Percentiles rank a stretch among this genome's conserved stretches.
phyloP scores from a whole-genome alignment of 768 basidiomycete species.

The Leccinum pellstonianum region DNA sequence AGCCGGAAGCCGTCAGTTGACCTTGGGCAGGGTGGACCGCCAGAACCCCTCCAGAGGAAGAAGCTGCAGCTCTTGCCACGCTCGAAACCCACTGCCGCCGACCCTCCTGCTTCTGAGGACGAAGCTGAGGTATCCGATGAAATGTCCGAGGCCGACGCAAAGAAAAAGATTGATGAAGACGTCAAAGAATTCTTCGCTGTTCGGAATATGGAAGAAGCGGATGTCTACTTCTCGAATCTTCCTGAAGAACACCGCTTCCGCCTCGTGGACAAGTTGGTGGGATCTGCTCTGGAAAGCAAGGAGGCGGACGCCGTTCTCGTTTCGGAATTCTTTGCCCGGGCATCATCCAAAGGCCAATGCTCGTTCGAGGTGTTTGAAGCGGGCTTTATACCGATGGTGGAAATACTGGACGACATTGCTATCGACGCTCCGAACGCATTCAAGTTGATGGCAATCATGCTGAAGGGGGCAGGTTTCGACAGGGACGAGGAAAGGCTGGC shows the following conservation, averaged over 20 bases:
- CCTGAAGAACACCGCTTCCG: slow-evolving; percentile 59
- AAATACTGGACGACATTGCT: slow-evolving; percentile 83
- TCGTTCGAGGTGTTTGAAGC: slow-evolving; percentile 64
- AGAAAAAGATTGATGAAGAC: slow-evolving; percentile 61
- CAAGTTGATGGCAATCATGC: slow-evolving; percentile 68
- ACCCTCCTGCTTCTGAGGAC: too few species aligned
- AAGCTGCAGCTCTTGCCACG: too few species aligned
- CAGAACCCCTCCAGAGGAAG: too few species aligned
- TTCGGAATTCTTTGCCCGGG: slow-evolving; percentile 67
- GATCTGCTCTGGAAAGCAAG: slow-evolving; percentile 76
- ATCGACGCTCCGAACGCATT: slow-evolving; percentile 90
- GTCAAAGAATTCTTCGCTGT: slow-evolving; percentile 84
- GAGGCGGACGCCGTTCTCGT: slow-evolving; percentile 78
- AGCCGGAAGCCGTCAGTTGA: slow-evolving; percentile 37
- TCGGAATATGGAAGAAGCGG: slow-evolving; percentile 84
- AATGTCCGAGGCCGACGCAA: too few species aligned
- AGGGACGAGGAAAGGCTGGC: slow-evolving; percentile 54
- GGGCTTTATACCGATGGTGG: slow-evolving; percentile 67
- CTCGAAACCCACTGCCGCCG: too few species aligned
- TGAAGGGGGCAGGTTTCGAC: slow-evolving; percentile 64
- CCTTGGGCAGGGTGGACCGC: too few species aligned
- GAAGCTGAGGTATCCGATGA: too few species aligned
- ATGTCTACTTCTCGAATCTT: slow-evolving; percentile 77
- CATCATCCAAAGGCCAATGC: slow-evolving; percentile 58
- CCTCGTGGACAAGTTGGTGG: slow-evolving; percentile 76